A percentile compares a stretch with the other conserved stretches of the same genome.
phyloP scores from a whole-genome alignment of 164 flowering plant species.

The Buxus sempervirens region DNA sequence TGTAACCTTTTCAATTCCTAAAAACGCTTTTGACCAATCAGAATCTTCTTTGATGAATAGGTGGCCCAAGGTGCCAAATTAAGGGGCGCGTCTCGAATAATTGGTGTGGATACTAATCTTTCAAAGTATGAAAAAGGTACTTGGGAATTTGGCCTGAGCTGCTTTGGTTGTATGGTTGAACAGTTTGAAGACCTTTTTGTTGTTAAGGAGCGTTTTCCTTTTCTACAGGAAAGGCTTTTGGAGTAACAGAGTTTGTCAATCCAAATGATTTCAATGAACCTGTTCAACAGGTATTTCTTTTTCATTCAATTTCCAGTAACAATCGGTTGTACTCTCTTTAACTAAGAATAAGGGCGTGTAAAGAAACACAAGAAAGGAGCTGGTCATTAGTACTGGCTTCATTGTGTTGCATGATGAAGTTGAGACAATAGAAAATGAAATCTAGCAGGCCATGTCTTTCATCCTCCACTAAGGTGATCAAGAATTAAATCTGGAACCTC shows the following conservation, averaged over 20 bases:
- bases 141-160: not conserved
- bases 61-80: conserved; percentile 91
- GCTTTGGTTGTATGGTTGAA: not conserved
- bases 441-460: no score
- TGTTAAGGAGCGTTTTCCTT: not conserved
- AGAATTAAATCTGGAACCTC: no score
- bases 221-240: conserved; percentile 80
- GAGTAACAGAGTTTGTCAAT: conserved; percentile 77
- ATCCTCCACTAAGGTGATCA: no score
- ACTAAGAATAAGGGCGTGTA: no score
- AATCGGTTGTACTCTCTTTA: not conserved
- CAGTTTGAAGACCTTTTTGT: not conserved
- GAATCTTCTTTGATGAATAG: conserved; percentile 27
- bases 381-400: not conserved
- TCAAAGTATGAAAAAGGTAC: conserved; percentile 68
- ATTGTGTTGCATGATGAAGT: not conserved
- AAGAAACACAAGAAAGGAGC: no score
- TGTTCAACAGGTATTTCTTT: conserved; percentile 62
- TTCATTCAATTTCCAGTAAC: not conserved
- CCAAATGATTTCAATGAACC: conserved; percentile 76
- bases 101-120: conserved; percentile 82
- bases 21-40: not conserved
- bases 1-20: not conserved
- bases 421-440: not conserved
- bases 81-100: conserved; percentile 79